A percentile compares a stretch with the other conserved stretches of the same genome.
phyloP scores from a whole-genome alignment of 192 early-diverging fungal genomes.

The Linnemannia elongata region DNA sequence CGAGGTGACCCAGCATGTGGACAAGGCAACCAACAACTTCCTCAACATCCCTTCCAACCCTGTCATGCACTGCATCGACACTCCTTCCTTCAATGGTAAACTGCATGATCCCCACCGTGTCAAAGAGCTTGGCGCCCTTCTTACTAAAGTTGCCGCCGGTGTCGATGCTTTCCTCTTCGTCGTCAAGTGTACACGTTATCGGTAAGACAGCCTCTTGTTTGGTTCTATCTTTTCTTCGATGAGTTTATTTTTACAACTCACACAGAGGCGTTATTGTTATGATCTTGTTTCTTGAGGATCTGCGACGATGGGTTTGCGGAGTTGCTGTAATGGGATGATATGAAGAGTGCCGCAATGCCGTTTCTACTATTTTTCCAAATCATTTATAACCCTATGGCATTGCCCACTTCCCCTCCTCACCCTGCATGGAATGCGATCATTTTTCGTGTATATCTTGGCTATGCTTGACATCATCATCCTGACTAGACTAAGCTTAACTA shows the following conservation, averaged over 20 bases:
- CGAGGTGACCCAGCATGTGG: conserved; percentile 60
- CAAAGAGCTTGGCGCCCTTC: conserved; percentile 42
- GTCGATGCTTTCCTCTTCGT: conserved; percentile 59
- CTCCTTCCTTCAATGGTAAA: conserved; percentile 58
- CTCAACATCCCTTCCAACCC: conserved; percentile 52
- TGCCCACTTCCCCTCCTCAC: background rate
- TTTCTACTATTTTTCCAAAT: background rate
- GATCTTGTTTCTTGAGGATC: background rate
- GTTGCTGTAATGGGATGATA: background rate
- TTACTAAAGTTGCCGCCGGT: conserved; percentile 48
- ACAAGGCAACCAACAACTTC: conserved; percentile 46
- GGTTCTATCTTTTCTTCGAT: background rate
- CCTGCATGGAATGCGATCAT: background rate
- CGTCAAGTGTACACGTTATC: conserved; percentile 57
- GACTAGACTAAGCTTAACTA: background rate
- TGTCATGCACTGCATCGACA: conserved; percentile 60
- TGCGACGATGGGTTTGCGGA: background rate
- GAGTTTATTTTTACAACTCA: background rate
- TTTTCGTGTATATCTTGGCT: background rate
- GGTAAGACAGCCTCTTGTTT: conserved; percentile 33
- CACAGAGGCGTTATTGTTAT: background rate
- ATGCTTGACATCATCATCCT: background rate
- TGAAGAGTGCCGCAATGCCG: background rate
- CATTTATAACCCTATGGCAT: background rate
- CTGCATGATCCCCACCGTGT: conserved; percentile 49